Evolutionary conservation across 495 filamentous ascomycete species (phyloP).

Genomic region (Pyronema domesticum): DNA sequence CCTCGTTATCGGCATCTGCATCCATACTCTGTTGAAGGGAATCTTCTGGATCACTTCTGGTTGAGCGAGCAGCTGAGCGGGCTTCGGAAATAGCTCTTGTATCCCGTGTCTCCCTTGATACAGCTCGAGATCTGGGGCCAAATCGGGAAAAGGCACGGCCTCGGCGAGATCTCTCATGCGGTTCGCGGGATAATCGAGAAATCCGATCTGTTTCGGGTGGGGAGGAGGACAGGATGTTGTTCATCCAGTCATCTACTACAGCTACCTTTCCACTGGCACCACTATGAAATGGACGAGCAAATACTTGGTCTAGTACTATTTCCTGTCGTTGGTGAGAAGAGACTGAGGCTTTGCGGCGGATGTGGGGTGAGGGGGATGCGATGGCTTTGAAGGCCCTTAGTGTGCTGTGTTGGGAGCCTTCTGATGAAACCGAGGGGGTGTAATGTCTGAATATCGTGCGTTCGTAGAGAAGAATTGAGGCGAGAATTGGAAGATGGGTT

Average conservation of each 20-base stretch:
- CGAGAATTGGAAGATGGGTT: slow-evolving; percentile 73
- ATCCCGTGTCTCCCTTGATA: background rate
- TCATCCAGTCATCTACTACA: slow-evolving; percentile 52
- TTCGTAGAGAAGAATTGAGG: slow-evolving; percentile 75
- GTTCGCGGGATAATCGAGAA: background rate
- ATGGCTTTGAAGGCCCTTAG: background rate
- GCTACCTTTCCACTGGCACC: slow-evolving; percentile 33
- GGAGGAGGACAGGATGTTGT: slow-evolving; percentile 31
- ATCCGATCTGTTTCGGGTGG: slow-evolving; percentile 12
- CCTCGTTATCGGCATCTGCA: slow-evolving; percentile 74
- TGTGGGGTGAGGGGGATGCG: background rate
- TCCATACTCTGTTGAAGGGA: slow-evolving; percentile 39
- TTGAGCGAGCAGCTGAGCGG: slow-evolving; percentile 20
- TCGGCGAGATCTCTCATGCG: background rate
- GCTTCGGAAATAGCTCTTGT: background rate
- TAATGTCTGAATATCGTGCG: slow-evolving; percentile 48
- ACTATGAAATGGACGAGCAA: slow-evolving; percentile 39
- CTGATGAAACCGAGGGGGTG: slow-evolving; percentile 47
- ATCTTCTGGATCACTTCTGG: slow-evolving; percentile 43
- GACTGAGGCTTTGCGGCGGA: slow-evolving; percentile 24
- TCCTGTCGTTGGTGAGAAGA: slow-evolving; percentile 46
- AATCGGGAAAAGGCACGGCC: no score
- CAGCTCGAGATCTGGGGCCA: background rate
- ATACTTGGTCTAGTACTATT: slow-evolving; percentile 79
- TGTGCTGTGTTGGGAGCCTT: slow-evolving; percentile 15